These are phyloP conservation scores for Mortierella sp. DNA, from an alignment of 371 early-diverging fungal genomes.

Conservation along the genomic window DNA sequence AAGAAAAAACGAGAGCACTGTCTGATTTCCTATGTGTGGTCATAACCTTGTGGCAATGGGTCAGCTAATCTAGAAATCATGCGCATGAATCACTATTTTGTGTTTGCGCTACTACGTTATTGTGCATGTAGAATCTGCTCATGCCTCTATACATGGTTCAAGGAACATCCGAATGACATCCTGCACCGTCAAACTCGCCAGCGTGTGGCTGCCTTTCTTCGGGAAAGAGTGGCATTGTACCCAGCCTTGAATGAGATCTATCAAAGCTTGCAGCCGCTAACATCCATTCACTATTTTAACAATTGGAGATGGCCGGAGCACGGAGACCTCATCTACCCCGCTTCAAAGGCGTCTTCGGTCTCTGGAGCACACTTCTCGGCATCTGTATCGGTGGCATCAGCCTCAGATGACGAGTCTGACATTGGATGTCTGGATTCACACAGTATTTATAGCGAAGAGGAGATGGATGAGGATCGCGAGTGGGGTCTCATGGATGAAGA, in stretches of 20 bases:
- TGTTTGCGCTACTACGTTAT: too few relatives aligned
- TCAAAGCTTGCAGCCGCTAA: conserved; percentile 21
- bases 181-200: conserved; percentile 60
- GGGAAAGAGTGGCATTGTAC: conserved; percentile 40
- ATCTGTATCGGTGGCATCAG: conserved; percentile 6
- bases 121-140: conserved; percentile 56
- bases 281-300: conserved; percentile 44
- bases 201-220: conserved; percentile 57
- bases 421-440: conserved; percentile 23
- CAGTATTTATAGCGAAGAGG: conserved; percentile 18
- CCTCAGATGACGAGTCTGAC: conserved; percentile 39
- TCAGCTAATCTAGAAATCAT: conserved; percentile 2
- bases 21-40: background rate
- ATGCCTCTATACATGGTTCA: conserved; percentile 61
- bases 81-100: too few relatives aligned
- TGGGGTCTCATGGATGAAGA: conserved; percentile 46
- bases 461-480: conserved; percentile 50
- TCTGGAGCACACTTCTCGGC: conserved; percentile 4
- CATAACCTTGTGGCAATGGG: background rate
- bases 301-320: conserved; percentile 33
- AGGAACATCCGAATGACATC: conserved; percentile 65
- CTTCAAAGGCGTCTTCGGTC: conserved; percentile 4
- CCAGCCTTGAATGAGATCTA: conserved; percentile 35
- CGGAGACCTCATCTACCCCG: background rate
- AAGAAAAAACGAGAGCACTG: too few relatives aligned